Evolutionary conservation across 2,329 filamentous ascomycete species (phyloP).

Genomic region (Trichoderma sp.): DNA sequence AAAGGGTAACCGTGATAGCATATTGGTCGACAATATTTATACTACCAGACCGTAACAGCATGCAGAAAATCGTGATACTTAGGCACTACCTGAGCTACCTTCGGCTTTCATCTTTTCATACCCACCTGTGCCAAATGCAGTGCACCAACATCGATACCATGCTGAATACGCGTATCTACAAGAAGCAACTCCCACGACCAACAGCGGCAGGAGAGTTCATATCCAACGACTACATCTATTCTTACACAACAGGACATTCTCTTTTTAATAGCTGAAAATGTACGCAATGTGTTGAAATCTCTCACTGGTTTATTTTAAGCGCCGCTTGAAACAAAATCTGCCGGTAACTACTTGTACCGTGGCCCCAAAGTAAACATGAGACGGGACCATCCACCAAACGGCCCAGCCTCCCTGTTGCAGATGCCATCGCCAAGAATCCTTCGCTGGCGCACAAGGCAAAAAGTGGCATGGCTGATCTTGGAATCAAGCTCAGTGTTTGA

Average conservation of each 20-base stretch:
- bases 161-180: background rate
- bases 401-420: background rate
- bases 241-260: background rate
- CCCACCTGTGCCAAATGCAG: background rate
- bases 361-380: background rate
- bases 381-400: background rate
- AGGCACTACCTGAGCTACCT: background rate
- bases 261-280: background rate
- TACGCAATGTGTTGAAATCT: background rate
- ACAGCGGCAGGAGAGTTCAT: background rate
- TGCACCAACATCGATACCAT: background rate
- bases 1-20: background rate
- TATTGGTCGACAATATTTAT: background rate
- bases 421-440: background rate
- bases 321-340: background rate
- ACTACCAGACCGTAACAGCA: background rate
- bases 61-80: background rate
- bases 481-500: background rate
- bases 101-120: background rate
- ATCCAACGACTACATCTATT: background rate
- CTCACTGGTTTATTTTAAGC: background rate
- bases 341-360: background rate
- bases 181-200: background rate
- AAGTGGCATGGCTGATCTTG: background rate
- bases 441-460: background rate